Evolutionary conservation across 140 eudicot species (phyloP), one percentile per base, ranked within the genome.

Genomic region (Cichorium intybus): DNA sequence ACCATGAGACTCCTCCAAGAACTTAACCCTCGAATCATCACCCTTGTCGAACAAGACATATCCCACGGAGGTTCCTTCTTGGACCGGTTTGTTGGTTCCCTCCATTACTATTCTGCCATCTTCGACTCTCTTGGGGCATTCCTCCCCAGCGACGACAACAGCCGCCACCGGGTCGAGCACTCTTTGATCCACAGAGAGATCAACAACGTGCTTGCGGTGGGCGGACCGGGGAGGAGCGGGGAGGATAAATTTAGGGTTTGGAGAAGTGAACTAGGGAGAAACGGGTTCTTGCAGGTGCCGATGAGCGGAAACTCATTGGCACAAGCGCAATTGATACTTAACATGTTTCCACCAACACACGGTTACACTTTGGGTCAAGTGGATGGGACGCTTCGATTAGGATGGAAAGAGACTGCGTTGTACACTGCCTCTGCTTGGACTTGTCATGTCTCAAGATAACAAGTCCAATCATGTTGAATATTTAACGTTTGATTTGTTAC

Each of bases 391-490:
- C 82, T 89, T 68, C 82, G 86, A 80, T 70, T 89, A 22, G 97
- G 97, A 28, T 89, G 97, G 97, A 86, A 89, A 72, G 97, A 86
- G 67, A 86, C 95, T 37, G 69, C 88, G 62, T 81, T 89, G 81
- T 86, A 70, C 56, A 83, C 89, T 54, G 95, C 91, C 24, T 89
- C 95, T 61, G 91, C 97, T 54, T 89, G 97, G 97, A 89, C 90
- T 79, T 82, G 84, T 27, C 76, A 63, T 72, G 70, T 64, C 77
- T 79, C 80, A 56, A 74, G 82, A 72, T 80, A 77, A 33, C 0
- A 37, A 34, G 22, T 33, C 15, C 37, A 63, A 34, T 63, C 6
- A 17, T 60, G 64, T 50, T 68, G 52, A 67, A 61, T 47, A 35
- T 68, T 74, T 45, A 57, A 56, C 15, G 46, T 60, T 60, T 37